phyloP scores from a whole-genome alignment of 2,329 filamentous ascomycete species.

The Penicillium verrucosum region DNA sequence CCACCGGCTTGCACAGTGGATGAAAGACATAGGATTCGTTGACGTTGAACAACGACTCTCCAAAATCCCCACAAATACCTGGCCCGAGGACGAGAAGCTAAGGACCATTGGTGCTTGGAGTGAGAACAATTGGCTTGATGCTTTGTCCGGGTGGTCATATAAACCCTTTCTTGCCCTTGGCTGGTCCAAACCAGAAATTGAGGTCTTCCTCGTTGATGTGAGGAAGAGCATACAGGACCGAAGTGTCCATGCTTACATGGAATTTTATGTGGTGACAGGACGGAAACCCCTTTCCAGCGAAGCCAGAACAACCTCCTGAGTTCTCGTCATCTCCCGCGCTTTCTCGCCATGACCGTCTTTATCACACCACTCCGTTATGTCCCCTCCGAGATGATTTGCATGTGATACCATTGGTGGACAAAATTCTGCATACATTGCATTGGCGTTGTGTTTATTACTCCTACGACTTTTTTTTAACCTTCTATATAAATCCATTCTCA shows the following conservation, averaged over 20 bases:
- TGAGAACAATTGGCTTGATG: conserved; percentile 46
- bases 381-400: conserved; percentile 25
- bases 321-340: not conserved
- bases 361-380: conserved; percentile 12
- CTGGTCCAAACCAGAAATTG: conserved; percentile 46
- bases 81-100: conserved; percentile 48
- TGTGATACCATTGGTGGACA: conserved; percentile 28
- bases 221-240: conserved; percentile 41
- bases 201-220: conserved; percentile 46
- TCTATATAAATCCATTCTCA: not conserved
- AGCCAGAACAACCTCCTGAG: conserved; percentile 8
- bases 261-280: conserved; percentile 40
- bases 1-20: conserved; percentile 52
- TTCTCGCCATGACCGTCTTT: conserved; percentile 9
- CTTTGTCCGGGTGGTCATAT: conserved; percentile 44
- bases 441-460: conserved; percentile 19
- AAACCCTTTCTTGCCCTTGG: conserved; percentile 43
- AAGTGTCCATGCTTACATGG: conserved; percentile 42
- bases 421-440: conserved; percentile 23
- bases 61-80: conserved; percentile 54
- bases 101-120: conserved; percentile 51
- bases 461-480: not conserved
- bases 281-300: conserved; percentile 32
- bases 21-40: conserved; percentile 56
- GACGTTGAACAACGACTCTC: conserved; percentile 53